phyloP scores from a whole-genome alignment of 345 rosid species.

The Turnera subulata region DNA sequence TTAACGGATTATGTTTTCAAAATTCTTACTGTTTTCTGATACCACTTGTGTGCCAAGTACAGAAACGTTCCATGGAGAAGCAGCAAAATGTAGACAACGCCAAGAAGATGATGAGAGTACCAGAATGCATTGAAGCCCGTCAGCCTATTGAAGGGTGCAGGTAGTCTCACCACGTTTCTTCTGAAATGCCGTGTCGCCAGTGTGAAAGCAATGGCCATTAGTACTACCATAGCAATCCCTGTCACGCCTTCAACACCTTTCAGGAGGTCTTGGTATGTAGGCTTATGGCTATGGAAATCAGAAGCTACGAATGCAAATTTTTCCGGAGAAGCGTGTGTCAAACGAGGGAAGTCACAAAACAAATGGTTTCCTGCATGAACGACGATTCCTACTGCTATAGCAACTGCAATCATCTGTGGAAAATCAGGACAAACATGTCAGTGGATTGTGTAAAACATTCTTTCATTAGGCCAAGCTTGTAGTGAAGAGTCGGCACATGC shows the following conservation, averaged over 20 bases:
- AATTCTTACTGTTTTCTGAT: conserved; percentile 66
- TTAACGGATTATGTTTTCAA: not conserved
- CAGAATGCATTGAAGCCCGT: conserved; percentile 97
- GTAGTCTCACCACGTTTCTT: conserved; percentile 62
- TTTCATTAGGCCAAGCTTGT: too few relatives aligned
- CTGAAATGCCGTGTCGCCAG: conserved; percentile 70
- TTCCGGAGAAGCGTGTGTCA: conserved; percentile 50
- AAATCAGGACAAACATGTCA: conserved; percentile 1
- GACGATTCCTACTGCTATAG: conserved; percentile 57
- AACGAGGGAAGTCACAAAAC: conserved; percentile 78
- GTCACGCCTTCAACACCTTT: conserved; percentile 68
- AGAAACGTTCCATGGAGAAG: conserved; percentile 74
- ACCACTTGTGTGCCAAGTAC: conserved; percentile 61
- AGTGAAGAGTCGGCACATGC: too few relatives aligned
- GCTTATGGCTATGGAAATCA: conserved; percentile 47
- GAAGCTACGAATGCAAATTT: conserved; percentile 56
- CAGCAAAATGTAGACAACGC: conserved; percentile 71
- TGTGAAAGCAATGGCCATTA: conserved; percentile 57
- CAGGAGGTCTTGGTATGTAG: conserved; percentile 62
- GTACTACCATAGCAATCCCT: conserved; percentile 69
- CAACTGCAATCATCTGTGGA: conserved; percentile 68
- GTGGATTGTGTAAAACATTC: too few relatives aligned
- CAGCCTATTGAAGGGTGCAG: conserved; percentile 69
- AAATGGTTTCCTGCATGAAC: conserved; percentile 75
- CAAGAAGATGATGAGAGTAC: conserved; percentile 92